phyloP scores from a whole-genome alignment of 441 rosid genomes.

The Metrosideros polymorpha region DNA sequence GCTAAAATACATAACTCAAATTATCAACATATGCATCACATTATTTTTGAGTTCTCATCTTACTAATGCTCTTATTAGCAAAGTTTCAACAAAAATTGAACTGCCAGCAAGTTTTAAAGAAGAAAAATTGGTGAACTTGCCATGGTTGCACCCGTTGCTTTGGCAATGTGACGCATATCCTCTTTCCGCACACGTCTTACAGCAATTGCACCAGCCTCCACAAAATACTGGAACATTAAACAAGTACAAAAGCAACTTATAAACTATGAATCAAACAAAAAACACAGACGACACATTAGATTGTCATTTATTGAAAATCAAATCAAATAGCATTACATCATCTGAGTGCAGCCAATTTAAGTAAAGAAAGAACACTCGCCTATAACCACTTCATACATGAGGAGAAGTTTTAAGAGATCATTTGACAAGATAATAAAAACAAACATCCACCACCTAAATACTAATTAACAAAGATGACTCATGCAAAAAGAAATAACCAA shows the following conservation, averaged over 20 bases:
- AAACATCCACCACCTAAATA: background rate
- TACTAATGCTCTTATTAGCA: background rate
- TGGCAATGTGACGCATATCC: constrained; percentile 97
- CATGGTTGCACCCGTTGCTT: constrained; percentile 98
- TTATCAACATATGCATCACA: background rate
- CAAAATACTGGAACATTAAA: constrained; percentile 65
- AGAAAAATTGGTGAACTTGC: constrained; percentile 14
- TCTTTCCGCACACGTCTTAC: constrained; percentile 94
- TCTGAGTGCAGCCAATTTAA: background rate
- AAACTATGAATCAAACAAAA: background rate
- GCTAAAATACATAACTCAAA: background rate
- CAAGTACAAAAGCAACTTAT: background rate
- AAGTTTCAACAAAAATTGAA: background rate
- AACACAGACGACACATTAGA: background rate
- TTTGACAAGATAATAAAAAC: background rate
- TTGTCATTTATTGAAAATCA: background rate
- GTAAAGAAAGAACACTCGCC: background rate
- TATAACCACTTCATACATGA: background rate
- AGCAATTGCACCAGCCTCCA: constrained; percentile 97
- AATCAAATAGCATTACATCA: background rate
- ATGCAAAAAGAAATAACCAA: background rate
- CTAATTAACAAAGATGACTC: background rate
- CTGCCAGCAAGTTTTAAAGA: background rate
- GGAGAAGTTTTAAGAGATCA: background rate
- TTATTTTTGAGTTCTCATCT: background rate